These are phyloP conservation scores for Sporobolomyces roseus DNA, from an alignment of 768 basidiomycete species.

Conservation along the genomic window DNA sequence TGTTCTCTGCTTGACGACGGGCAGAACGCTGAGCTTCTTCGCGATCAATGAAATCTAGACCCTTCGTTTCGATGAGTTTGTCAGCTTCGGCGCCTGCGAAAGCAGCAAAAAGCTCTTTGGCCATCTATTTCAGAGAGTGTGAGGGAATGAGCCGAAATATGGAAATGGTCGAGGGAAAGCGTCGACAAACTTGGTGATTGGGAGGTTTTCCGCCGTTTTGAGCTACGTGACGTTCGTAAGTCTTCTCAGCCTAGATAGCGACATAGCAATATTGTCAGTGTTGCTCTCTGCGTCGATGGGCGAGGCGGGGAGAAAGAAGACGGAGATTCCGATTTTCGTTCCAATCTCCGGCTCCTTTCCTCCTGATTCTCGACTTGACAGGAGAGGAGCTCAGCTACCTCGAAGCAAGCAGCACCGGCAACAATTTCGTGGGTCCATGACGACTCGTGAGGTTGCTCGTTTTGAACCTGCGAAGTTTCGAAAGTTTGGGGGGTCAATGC, in stretches of 20 bases:
- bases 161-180: not conserved
- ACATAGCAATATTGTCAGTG: too few species aligned
- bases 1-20: constrained; percentile 35
- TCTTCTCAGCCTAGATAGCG: constrained; percentile 20
- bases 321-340: too few species aligned
- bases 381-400: not conserved
- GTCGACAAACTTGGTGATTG: constrained; percentile 37
- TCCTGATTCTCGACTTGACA: too few species aligned
- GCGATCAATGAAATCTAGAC: constrained; percentile 43
- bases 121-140: too few species aligned
- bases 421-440: constrained; percentile 25
- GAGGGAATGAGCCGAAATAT: not conserved
- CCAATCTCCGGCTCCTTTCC: too few species aligned
- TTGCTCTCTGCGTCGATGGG: too few species aligned
- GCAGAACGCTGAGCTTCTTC: constrained; percentile 46
- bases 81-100: constrained; percentile 51
- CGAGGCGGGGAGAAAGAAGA: too few species aligned
- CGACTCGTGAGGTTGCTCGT: constrained; percentile 22
- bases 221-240: constrained; percentile 48
- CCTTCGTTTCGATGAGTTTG: constrained; percentile 50
- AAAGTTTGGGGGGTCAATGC: not conserved
- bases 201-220: constrained; percentile 49
- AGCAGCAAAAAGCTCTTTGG: constrained; percentile 49
- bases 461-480: constrained; percentile 15
- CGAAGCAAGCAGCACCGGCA: constrained; percentile 14